Evolutionary conservation across 2,329 filamentous ascomycete genomes (phyloP).

Genomic region (Pestalotiopsis sp.): DNA sequence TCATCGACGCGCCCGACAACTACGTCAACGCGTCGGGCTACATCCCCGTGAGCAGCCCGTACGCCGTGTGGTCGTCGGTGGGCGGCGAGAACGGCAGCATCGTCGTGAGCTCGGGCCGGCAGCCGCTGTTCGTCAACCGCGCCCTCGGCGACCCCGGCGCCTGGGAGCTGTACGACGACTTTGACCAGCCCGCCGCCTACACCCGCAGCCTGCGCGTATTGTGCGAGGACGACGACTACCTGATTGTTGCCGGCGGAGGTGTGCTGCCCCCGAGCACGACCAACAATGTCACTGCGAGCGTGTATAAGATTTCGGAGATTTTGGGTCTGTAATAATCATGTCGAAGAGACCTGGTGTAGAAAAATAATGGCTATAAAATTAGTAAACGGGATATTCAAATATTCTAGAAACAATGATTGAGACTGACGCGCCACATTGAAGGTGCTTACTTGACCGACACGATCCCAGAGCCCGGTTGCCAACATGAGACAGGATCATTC

Average conservation of each 20-base stretch:
- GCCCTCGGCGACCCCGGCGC: conserved; percentile 31
- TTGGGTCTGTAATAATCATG: neutral
- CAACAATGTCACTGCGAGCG: conserved; percentile 36
- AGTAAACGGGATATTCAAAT: too few relatives aligned
- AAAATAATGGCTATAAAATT: too few relatives aligned
- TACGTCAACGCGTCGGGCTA: conserved; percentile 25
- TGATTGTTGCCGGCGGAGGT: conserved; percentile 39
- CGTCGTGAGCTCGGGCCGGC: conserved; percentile 33
- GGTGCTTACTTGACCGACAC: too few relatives aligned
- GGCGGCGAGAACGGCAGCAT: conserved; percentile 35
- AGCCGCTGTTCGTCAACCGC: conserved; percentile 32
- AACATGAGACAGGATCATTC: too few relatives aligned
- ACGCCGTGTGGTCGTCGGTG: conserved; percentile 35
- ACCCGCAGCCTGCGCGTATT: conserved; percentile 29
- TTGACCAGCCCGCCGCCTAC: conserved; percentile 26
- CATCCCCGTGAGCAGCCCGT: conserved; percentile 32
- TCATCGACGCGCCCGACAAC: conserved; percentile 24
- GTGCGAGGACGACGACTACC: conserved; percentile 23
- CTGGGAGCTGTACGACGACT: conserved; percentile 28
- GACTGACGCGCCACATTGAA: too few relatives aligned
- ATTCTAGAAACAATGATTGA: too few relatives aligned
- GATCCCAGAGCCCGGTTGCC: too few relatives aligned
- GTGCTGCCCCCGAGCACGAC: conserved; percentile 42
- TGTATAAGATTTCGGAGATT: conserved; percentile 15
- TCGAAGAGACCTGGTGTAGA: too few relatives aligned